Base-by-base conservation (phyloP, 768 basidiomycete genomes). In the Suillus subluteus region DNA sequence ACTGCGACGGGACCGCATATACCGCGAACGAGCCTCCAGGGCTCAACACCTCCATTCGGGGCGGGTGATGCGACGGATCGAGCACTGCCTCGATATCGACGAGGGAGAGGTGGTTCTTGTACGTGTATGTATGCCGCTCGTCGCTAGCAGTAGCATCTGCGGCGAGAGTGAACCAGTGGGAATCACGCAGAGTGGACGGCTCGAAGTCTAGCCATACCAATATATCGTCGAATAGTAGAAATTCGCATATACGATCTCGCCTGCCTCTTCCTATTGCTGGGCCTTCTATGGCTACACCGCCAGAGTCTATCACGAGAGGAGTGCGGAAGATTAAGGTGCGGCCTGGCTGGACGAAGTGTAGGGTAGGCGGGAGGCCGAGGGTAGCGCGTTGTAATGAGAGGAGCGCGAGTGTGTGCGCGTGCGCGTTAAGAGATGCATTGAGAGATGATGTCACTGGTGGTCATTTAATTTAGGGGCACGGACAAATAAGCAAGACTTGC, bases 361-460 rank as follows among this genome's bases (percentile, higher is more conserved):
- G 84, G 56, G 88, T 87, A 69, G 91, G 87, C 1, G 93, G 92
- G 9, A 97, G 84, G 69, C 88, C 88, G 0, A 86, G 82, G 1
- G 95, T 94, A 21, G 87, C 83, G 15, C 89, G 87, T 71, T 98
- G 96, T 2, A 97, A 81, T 1, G 93, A 86, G 55, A 97, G 83
- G 35, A 96, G 82, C 6, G 86, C 75, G 46, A 95, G 85, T 0
- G 90, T 94, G 74, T 91, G 87, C 0, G 91, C 85, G 75, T 96
- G 94, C 0, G 86, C 87, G 62, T 89, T 88, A 37, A 96, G 83
- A 8, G 94, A 92, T 3, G 89, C 86, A 72, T 96, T 92, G 54
- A 96, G 83, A 15, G 91, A 90, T 13, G 79, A 74, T 0, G 92
- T 95, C 65, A 95, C 94, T 96, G 69, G 21, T 21, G 41, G 52